Conservation (phyloP, 2,329 filamentous ascomycete genomes). For the Fusarium torulosum region DNA sequence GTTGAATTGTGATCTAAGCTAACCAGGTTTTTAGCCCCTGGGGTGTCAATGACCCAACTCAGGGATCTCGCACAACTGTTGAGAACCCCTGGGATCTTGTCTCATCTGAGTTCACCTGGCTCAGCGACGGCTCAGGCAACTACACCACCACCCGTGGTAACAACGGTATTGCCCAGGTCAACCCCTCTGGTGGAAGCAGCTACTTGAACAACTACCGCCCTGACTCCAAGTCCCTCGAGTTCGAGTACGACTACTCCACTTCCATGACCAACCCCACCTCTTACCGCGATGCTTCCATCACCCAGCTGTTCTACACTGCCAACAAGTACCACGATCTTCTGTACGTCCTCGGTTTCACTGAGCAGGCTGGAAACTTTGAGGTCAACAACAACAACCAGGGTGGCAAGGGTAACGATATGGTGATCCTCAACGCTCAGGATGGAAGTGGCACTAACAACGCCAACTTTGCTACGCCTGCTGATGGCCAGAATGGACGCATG, state of each 20-base stretch:
- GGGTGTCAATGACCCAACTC: conserved; percentile 66
- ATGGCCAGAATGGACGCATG: conserved; percentile 66
- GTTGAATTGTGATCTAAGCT: accelerated
- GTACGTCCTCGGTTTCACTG: conserved; percentile 68
- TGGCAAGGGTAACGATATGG: conserved; percentile 64
- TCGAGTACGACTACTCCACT: conserved; percentile 60
- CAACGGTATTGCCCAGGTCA: conserved; percentile 67
- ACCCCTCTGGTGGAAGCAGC: conserved; percentile 56
- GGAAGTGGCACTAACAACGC: conserved; percentile 68
- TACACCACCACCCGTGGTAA: conserved; percentile 70
- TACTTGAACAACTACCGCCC: conserved; percentile 61
- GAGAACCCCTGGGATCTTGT: conserved; percentile 62
- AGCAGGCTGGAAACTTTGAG: conserved; percentile 71
- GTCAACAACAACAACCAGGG: conserved; percentile 67
- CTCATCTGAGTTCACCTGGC: conserved; percentile 67
- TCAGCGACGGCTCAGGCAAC: conserved; percentile 59
- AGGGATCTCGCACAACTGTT: conserved; percentile 59
- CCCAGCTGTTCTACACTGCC: conserved; percentile 71
- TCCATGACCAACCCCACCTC: conserved; percentile 51
- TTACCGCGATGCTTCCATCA: conserved; percentile 67
- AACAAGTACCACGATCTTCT: conserved; percentile 72
- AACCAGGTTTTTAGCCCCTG: conserved; percentile 54
- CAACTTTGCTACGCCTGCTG: conserved; percentile 67
- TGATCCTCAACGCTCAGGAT: conserved; percentile 70
- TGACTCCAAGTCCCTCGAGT: conserved; percentile 55